These are phyloP conservation scores for Fusarium caatingaense DNA, from an alignment of 2,329 filamentous ascomycete genomes.

Conservation along the genomic window DNA sequence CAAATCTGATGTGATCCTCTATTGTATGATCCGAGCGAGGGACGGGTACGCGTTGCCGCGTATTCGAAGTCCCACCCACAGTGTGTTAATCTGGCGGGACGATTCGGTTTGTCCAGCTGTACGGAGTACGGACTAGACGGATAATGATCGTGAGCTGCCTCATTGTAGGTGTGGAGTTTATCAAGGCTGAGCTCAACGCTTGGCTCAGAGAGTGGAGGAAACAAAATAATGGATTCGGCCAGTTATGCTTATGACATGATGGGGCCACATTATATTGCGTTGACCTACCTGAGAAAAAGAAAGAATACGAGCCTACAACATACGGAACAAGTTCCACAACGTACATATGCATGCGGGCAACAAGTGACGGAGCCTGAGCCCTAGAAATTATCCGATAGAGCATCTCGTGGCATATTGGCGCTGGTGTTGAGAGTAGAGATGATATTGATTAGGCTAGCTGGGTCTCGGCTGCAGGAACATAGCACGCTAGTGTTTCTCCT, in stretches of 20 bases:
- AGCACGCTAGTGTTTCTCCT: constrained; percentile 51
- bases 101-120: constrained; percentile 1
- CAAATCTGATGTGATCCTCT: constrained; percentile 14
- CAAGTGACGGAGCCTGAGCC: constrained; percentile 9
- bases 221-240: background rate
- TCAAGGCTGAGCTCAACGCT: constrained; percentile 5
- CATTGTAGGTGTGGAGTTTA: background rate
- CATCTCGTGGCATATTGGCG: constrained; percentile 9
- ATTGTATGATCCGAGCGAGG: constrained; percentile 20
- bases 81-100: background rate
- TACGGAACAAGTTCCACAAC: background rate
- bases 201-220: constrained; percentile 10
- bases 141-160: background rate
- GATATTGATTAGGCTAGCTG: constrained; percentile 12
- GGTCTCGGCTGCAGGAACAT: constrained; percentile 47
- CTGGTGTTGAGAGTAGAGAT: constrained; percentile 14
- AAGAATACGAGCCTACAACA: background rate
- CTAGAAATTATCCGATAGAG: constrained; percentile 5
- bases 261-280: constrained; percentile 9
- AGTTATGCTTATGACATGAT: background rate
- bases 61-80: background rate
- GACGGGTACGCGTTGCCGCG: constrained; percentile 9
- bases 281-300: constrained; percentile 6
- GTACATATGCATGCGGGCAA: background rate
- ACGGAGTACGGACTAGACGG: background rate